phyloP scores from a whole-genome alignment of 108 stramenopile genomes.

The Cafeteria roenbergensis region DNA sequence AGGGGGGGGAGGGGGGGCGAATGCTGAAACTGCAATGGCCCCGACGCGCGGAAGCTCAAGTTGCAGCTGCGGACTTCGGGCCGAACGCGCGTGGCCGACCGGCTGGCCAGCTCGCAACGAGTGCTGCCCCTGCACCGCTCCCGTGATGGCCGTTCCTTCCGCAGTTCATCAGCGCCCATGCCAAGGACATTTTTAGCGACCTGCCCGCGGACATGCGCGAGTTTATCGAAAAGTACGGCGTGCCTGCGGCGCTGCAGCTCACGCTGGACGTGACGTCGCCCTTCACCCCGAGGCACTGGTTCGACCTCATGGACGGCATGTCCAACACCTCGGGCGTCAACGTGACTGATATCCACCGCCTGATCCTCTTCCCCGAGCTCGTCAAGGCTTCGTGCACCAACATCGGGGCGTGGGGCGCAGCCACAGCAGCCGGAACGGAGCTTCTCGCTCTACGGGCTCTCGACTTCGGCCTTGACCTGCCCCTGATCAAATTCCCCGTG shows the following conservation, averaged over 20 bases:
- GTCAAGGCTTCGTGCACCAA: constrained; percentile 6
- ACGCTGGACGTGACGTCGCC: neutral
- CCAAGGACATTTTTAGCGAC: too few relatives aligned
- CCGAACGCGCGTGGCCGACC: too few relatives aligned
- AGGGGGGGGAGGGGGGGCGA: too few relatives aligned
- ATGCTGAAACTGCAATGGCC: too few relatives aligned
- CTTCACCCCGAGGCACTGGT: neutral
- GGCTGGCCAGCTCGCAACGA: too few relatives aligned
- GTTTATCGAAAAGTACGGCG: too few relatives aligned
- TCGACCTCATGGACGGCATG: neutral
- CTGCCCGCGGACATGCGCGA: too few relatives aligned
- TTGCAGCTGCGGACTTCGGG: too few relatives aligned
- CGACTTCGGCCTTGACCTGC: constrained; percentile 5
- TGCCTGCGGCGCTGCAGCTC: neutral
- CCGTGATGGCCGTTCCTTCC: too few relatives aligned
- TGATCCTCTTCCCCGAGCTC: constrained; percentile 13
- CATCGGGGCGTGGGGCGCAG: constrained; percentile 16
- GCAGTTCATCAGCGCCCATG: too few relatives aligned
- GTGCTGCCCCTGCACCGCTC: too few relatives aligned
- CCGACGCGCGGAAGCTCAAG: too few relatives aligned
- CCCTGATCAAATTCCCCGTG: neutral
- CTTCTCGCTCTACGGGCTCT: constrained; percentile 12
- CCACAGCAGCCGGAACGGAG: neutral
- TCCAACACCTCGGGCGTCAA: neutral
- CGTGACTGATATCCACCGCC: neutral